Conservation (phyloP, 2,329 filamentous ascomycete genomes). For the Aspergillus alliaceus region DNA sequence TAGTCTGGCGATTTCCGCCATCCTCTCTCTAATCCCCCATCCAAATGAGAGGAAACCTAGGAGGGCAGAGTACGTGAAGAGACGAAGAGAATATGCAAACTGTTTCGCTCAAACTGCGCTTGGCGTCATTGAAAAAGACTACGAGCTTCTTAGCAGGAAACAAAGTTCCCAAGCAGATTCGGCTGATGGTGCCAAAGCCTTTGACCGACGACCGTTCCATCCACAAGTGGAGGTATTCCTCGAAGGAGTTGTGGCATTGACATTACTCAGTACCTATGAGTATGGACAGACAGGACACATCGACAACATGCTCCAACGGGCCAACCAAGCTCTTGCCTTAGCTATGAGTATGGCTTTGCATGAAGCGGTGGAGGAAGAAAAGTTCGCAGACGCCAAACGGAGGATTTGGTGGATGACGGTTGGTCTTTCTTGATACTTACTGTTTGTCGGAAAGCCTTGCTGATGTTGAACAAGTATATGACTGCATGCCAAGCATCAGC, state of each 20-base stretch:
- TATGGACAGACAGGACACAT: conserved; percentile 32
- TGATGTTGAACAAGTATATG: conserved; percentile 41
- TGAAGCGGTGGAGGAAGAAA: conserved; percentile 16
- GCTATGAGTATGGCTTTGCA: conserved; percentile 29
- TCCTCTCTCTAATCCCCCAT: conserved; percentile 28
- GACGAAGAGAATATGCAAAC: conserved; percentile 24
- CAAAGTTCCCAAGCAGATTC: conserved; percentile 7
- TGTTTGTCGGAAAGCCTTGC: neutral
- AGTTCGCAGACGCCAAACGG: conserved; percentile 23
- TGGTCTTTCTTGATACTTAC: neutral
- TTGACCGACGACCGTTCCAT: conserved; percentile 16
- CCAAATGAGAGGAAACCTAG: conserved; percentile 20
- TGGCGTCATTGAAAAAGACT: conserved; percentile 26
- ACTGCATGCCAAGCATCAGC: conserved; percentile 53
- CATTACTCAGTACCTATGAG: conserved; percentile 30
- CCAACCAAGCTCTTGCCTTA: conserved; percentile 25
- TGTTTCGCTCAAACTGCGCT: conserved; percentile 24
- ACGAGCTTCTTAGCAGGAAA: conserved; percentile 19
- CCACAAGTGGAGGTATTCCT: conserved; percentile 22
- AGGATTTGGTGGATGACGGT: conserved; percentile 34
- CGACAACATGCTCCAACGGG: conserved; percentile 29
- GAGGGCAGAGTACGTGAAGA: conserved; percentile 17
- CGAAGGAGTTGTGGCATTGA: conserved; percentile 29
- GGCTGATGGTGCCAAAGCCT: conserved; percentile 2
- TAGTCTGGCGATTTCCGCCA: conserved; percentile 28